phyloP scores from a whole-genome alignment of 2,329 filamentous ascomycete genomes.

The Sclerotinia glacialis region DNA sequence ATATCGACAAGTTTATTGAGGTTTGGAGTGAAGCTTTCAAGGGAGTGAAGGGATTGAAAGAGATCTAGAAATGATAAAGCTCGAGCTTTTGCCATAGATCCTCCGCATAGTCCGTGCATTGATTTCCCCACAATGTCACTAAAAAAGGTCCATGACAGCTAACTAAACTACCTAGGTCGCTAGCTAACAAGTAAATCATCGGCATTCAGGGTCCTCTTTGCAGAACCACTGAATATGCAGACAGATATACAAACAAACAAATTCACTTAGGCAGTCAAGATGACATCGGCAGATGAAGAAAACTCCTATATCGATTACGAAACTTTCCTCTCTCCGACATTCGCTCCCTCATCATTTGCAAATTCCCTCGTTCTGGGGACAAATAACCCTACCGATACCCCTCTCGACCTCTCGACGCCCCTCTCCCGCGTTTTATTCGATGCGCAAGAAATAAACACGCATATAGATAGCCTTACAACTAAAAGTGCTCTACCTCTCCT shows the following conservation, averaged over 20 bases:
- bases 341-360: constrained; percentile 78
- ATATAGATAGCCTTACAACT: constrained; percentile 87
- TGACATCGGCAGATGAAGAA: constrained; percentile 48
- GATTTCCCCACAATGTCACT: not conserved
- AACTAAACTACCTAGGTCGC: not conserved
- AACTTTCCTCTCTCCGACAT: constrained; percentile 78
- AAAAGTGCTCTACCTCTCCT: constrained; percentile 79
- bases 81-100: not conserved
- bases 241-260: not conserved
- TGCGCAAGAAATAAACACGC: constrained; percentile 92
- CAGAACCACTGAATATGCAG: not conserved
- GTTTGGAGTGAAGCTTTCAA: not conserved
- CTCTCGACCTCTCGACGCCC: constrained; percentile 89
- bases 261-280: constrained; percentile 22
- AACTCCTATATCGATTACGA: constrained; percentile 95
- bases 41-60: not conserved
- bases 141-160: constrained; percentile 19
- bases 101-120: constrained; percentile 16
- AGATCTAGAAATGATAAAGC: not conserved
- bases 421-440: constrained; percentile 93
- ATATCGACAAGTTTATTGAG: not conserved
- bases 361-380: constrained; percentile 85
- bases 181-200: not conserved
- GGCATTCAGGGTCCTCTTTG: not conserved
- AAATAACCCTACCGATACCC: constrained; percentile 86